Percentiles rank a stretch among this genome's conserved stretches.
Conservation (phyloP, 768 basidiomycete species). For the Lentinula guzmanii region DNA sequence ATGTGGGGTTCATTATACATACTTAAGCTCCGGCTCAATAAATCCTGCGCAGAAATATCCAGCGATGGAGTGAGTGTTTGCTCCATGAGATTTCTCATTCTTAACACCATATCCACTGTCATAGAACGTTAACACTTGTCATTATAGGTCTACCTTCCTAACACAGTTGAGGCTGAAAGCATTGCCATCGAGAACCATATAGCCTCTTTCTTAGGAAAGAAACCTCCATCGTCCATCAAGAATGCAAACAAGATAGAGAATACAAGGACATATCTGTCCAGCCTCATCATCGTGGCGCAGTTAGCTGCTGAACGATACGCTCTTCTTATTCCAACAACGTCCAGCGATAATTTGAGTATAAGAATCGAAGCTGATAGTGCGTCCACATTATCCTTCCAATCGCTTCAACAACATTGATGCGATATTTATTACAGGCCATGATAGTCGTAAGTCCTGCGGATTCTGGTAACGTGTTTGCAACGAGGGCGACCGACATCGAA, state of each 20-base stretch:
- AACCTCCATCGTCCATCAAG: background rate
- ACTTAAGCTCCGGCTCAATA: background rate
- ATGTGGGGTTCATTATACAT: background rate
- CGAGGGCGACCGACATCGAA: background rate
- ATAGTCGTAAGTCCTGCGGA: too few relatives aligned
- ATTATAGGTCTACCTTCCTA: background rate
- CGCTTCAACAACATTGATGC: background rate
- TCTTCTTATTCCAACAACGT: background rate
- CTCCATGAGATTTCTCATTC: background rate
- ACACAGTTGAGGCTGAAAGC: background rate
- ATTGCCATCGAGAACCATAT: background rate
- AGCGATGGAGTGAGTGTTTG: constrained; percentile 26
- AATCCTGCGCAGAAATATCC: constrained; percentile 22
- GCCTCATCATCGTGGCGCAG: background rate
- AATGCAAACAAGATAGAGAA: background rate
- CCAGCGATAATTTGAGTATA: background rate
- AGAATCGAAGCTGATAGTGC: background rate
- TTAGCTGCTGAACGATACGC: background rate
- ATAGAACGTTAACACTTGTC: constrained; percentile 13
- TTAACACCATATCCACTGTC: background rate
- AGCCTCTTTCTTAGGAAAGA: background rate
- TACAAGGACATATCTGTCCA: background rate
- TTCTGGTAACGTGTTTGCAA: too few relatives aligned
- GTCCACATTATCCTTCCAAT: background rate
- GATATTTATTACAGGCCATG: background rate